Conservation (phyloP, 1,284 basidiomycete species). For the Ganoderma sinense region DNA sequence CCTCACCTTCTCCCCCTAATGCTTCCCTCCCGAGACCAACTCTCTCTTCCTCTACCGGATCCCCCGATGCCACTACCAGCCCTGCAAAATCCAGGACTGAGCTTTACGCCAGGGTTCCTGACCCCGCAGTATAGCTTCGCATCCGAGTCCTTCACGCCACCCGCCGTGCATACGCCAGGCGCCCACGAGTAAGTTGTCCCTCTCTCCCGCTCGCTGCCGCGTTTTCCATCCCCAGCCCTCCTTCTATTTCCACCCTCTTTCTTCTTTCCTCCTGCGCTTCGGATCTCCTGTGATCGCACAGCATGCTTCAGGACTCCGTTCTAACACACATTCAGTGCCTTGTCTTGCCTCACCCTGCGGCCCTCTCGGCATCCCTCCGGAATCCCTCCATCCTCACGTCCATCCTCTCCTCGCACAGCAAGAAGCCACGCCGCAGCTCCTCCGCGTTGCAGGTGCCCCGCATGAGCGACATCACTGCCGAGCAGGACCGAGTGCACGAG, state of each 20-base stretch:
- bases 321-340: slow-evolving; percentile 2
- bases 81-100: slow-evolving; percentile 19
- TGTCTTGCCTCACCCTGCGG: neutral
- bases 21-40: slow-evolving; percentile 24
- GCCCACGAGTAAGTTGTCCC: slow-evolving; percentile 27
- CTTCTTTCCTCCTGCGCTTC: neutral
- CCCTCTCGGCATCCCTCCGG: slow-evolving; percentile 32
- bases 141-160: slow-evolving; percentile 30
- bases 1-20: slow-evolving; percentile 29
- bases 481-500: slow-evolving; percentile 22
- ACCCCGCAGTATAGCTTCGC: slow-evolving; percentile 26
- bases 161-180: slow-evolving; percentile 26
- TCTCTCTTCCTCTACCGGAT: slow-evolving; percentile 17
- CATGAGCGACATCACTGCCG: neutral
- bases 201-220: neutral
- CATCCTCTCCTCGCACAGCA: slow-evolving; percentile 35
- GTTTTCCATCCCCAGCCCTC: neutral
- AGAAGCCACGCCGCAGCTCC: slow-evolving; percentile 39
- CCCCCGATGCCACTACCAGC: slow-evolving; percentile 16
- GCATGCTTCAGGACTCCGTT: neutral
- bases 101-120: slow-evolving; percentile 22
- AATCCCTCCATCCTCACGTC: slow-evolving; percentile 39
- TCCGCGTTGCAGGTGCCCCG: slow-evolving; percentile 33
- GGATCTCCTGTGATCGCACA: neutral
- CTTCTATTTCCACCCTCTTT: neutral